phyloP scores from a whole-genome alignment of 2,329 filamentous ascomycete species.

The Tolypocladium pustulatum region DNA sequence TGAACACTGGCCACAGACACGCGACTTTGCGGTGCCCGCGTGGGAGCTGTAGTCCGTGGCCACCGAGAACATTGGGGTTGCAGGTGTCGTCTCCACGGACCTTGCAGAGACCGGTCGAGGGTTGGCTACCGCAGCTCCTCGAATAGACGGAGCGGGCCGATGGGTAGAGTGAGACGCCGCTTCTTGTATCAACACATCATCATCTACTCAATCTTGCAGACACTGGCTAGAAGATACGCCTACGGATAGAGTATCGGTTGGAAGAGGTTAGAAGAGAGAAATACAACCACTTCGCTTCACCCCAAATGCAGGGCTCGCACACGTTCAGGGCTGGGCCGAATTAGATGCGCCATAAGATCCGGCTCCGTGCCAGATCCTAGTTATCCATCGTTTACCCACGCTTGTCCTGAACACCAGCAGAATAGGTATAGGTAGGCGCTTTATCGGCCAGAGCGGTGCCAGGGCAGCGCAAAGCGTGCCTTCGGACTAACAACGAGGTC shows the following conservation, averaged over 20 bases:
- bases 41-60: constrained; percentile 23
- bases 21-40: constrained; percentile 29
- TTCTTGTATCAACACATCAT: neutral
- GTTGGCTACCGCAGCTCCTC: neutral
- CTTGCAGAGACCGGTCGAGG: neutral
- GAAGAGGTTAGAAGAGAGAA: neutral
- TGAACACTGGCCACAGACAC: constrained; percentile 28
- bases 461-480: neutral
- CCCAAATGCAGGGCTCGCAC: neutral
- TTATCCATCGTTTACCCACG: neutral
- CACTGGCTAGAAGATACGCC: neutral
- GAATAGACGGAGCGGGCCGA: neutral
- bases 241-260: neutral
- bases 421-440: neutral
- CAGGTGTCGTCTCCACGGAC: neutral
- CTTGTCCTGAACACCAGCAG: neutral
- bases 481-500: constrained; percentile 4
- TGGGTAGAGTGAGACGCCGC: neutral
- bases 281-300: neutral
- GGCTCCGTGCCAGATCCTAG: neutral
- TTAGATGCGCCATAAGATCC: neutral
- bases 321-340: neutral
- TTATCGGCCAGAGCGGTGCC: neutral
- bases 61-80: neutral
- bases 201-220: neutral